Evolutionary conservation across 768 basidiomycete genomes (phyloP), one percentile per base, ranked within the genome.

Genomic region (Neoboletus magnificus): DNA sequence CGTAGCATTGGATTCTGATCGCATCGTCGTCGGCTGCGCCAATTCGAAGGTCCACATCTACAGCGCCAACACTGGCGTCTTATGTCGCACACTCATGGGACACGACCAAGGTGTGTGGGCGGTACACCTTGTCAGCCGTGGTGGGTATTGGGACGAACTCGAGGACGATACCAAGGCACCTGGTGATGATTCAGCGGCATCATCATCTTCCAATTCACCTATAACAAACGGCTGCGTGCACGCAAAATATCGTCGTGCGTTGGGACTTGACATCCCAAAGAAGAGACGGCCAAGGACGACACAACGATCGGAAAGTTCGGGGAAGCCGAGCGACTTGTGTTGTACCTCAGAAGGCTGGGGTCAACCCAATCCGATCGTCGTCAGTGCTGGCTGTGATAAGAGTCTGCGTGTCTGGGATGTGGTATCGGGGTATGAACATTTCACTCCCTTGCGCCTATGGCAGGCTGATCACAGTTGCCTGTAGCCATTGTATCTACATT

Each of bases 91-190:
- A 0, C 81, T 98, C 2, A 77, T 82, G 10, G 95, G 95, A 0
- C 95, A 97, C 69, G 85, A 87, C 16, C 73, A 79, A 22, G 95
- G 95, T n/a, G 94, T 97, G 1, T 98, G 95, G 95, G 87, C 89
- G 15, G 83, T 97, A 15, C 83, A 86, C 51, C 79, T 98, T 27
- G 83, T 95, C 47, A 81, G 81, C 25, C 78, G 81, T 40, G 85
- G 86, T n/a, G 87, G 85, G 1, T 64, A 67, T 48, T 77, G 72
- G 72, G 65, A 70, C 30, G 63, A 58, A 46, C 48, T 49, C 35
- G 61, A 55, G 37, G 40, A 47, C 4, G 45, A 57, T 43, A 53
- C 37, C 37, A 55, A 59, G 25, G 48, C 33, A 18, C 16, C 42
- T 15, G 22, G 45, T 22, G 57, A 67, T 18, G 56, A 61, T 4